Evolutionary conservation across 2,329 filamentous ascomycete genomes (phyloP).

Genomic region (Colletotrichum navitas): DNA sequence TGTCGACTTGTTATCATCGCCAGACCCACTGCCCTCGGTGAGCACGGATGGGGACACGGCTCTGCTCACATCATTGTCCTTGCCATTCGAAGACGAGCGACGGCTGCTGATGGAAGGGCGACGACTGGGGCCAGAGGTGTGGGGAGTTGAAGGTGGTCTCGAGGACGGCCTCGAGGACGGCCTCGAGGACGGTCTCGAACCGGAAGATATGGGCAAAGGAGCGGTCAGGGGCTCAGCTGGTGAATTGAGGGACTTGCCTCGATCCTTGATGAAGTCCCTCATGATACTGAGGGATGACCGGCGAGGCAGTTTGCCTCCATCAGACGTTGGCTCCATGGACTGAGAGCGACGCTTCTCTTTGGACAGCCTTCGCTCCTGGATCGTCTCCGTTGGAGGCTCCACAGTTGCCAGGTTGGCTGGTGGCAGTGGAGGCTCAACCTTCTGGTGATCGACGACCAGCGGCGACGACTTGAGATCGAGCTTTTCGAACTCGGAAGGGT

Average conservation of each 20-base stretch:
- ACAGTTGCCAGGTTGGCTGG: conserved; percentile 46
- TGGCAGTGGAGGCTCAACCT: conserved; percentile 50
- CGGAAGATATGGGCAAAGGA: conserved; percentile 45
- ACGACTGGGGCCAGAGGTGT: conserved; percentile 62
- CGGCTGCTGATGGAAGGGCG: conserved; percentile 76
- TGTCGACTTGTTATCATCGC: conserved; percentile 59
- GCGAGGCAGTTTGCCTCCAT: conserved; percentile 56
- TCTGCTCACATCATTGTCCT: conserved; percentile 52
- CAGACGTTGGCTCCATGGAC: conserved; percentile 52
- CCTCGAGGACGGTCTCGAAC: conserved; percentile 47
- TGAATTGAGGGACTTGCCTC: conserved; percentile 64
- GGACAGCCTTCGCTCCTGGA: conserved; percentile 63
- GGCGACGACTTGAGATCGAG: conserved; percentile 71
- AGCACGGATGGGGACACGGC: conserved; percentile 56
- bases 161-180: conserved; percentile 47
- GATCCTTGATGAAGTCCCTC: conserved; percentile 72
- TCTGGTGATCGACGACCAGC: conserved; percentile 69
- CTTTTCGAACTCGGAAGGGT: conserved; percentile 59
- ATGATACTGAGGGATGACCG: conserved; percentile 72
- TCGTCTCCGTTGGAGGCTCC: conserved; percentile 57
- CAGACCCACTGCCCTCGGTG: conserved; percentile 60
- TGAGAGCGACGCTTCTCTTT: conserved; percentile 54
- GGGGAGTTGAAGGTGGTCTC: conserved; percentile 61
- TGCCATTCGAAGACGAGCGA: conserved; percentile 62
- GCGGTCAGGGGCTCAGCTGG: conserved; percentile 56